Evolutionary conservation across 2,329 filamentous ascomycete genomes (phyloP).

Genomic region (Harringtonia lauricola): DNA sequence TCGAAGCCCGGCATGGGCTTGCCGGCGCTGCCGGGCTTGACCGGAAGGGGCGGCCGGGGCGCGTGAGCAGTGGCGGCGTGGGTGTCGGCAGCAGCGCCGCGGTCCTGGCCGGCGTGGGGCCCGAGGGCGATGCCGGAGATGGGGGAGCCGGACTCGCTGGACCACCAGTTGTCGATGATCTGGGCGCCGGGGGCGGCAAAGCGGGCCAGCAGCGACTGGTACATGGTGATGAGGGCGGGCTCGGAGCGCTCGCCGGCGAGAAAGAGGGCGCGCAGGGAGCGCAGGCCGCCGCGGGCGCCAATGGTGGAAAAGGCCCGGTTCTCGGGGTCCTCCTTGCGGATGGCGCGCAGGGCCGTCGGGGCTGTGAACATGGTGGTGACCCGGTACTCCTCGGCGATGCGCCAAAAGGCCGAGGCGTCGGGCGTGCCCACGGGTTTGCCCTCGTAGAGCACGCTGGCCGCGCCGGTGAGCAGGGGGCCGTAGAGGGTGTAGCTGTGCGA

Average conservation of each 20-base stretch:
- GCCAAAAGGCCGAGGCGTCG: slow-evolving; percentile 80
- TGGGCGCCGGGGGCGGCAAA: slow-evolving; percentile 54
- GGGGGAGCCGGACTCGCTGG: slow-evolving; percentile 46
- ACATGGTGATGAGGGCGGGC: slow-evolving; percentile 72
- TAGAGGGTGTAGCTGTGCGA: slow-evolving; percentile 75
- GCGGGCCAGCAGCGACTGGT: slow-evolving; percentile 58
- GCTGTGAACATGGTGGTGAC: slow-evolving; percentile 81
- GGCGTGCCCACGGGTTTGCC: slow-evolving; percentile 91
- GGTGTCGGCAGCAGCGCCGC: slow-evolving; percentile 28
- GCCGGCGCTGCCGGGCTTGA: slow-evolving; percentile 79
- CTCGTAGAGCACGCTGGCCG: slow-evolving; percentile 80
- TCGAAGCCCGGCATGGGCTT: slow-evolving; percentile 90
- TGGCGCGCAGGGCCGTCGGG: slow-evolving; percentile 76
- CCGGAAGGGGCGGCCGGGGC: slow-evolving; percentile 35
- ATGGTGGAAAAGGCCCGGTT: slow-evolving; percentile 52
- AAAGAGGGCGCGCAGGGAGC: slow-evolving; percentile 62
- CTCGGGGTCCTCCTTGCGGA: slow-evolving; percentile 73
- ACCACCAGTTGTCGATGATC: slow-evolving; percentile 52
- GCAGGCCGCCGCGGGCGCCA: slow-evolving; percentile 60
- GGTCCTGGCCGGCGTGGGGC: slow-evolving; percentile 47
- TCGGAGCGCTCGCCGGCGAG: slow-evolving; percentile 85
- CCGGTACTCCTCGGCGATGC: slow-evolving; percentile 72
- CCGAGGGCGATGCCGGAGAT: slow-evolving; percentile 44
- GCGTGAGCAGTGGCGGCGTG: slow-evolving; percentile 10
- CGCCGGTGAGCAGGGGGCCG: slow-evolving; percentile 72